These are phyloP conservation scores for Rhytidiadelphus loreus DNA, from an alignment of 225 moss, liverwort and hornwort species.

Conservation along the genomic window DNA sequence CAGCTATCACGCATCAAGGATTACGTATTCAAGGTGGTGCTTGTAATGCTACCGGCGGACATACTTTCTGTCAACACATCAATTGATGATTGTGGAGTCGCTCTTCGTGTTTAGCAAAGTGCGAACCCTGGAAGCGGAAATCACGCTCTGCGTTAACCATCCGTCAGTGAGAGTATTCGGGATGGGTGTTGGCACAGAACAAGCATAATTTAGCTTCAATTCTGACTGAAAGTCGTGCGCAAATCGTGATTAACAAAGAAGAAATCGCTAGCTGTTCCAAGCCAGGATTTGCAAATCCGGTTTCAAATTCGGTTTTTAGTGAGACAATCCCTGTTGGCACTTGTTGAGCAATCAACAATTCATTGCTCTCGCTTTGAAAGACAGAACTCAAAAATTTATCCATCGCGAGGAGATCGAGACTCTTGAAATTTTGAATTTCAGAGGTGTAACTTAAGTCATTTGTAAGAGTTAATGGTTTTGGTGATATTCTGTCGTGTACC, in stretches of 20 bases:
- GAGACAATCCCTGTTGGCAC: not conserved
- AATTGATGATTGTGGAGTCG: not conserved
- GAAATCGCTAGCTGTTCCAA: not conserved
- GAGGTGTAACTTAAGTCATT: not conserved
- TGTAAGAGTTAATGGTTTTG: not conserved
- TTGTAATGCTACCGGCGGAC: not conserved
- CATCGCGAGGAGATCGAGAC: not conserved
- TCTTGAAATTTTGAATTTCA: not conserved
- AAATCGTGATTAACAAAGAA: too few relatives aligned
- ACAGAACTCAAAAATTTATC: not conserved
- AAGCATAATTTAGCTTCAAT: not conserved
- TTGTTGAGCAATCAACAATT: not conserved
- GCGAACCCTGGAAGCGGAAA: too few relatives aligned
- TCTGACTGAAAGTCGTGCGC: not conserved
- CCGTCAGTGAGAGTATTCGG: not conserved
- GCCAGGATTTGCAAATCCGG: not conserved
- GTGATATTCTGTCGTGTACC: too few relatives aligned
- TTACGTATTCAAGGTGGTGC: not conserved
- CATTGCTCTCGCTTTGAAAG: not conserved
- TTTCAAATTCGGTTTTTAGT: not conserved
- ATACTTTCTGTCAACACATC: not conserved
- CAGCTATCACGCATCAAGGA: not conserved
- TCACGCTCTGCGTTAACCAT: not conserved
- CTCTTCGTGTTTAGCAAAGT: not conserved
- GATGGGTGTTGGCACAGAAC: too few relatives aligned